Evolutionary conservation across 768 basidiomycete genomes (phyloP).

Genomic region (Amanita polypyramis): DNA sequence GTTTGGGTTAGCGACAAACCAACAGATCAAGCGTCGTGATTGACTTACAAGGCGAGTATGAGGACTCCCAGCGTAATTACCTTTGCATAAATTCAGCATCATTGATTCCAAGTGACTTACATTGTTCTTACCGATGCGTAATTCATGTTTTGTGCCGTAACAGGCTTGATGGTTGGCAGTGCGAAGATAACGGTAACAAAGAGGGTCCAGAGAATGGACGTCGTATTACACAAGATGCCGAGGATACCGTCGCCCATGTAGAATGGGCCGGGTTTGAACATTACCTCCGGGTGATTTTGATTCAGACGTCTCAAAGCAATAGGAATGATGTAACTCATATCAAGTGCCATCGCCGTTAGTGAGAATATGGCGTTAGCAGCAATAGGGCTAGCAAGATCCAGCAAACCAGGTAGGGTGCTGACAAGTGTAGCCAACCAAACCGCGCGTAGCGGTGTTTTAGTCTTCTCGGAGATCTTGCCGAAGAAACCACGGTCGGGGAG

Average conservation of each 20-base stretch:
- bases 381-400: constrained; percentile 67
- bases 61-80: constrained; percentile 45
- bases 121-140: constrained; percentile 53
- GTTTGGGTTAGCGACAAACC: constrained; percentile 7
- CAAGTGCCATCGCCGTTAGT: constrained; percentile 68
- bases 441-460: constrained; percentile 67
- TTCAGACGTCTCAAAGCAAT: constrained; percentile 65
- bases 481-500: constrained; percentile 76
- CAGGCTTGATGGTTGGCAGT: constrained; percentile 58
- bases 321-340: constrained; percentile 75
- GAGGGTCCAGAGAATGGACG: constrained; percentile 60
- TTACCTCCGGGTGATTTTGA: constrained; percentile 67
- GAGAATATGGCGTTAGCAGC: constrained; percentile 79
- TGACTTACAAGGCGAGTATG: constrained; percentile 39
- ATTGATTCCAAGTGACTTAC: background rate
- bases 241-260: constrained; percentile 66
- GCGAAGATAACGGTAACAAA: constrained; percentile 67
- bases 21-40: background rate
- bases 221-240: constrained; percentile 49
- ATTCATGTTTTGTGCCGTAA: constrained; percentile 68
- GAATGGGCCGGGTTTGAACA: constrained; percentile 81
- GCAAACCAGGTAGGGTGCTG: constrained; percentile 58
- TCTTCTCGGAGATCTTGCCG: constrained; percentile 48
- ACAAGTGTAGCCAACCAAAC: constrained; percentile 65
- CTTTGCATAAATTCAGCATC: constrained; percentile 13